These are phyloP conservation scores for Aspergillus funiculosus DNA, from an alignment of 495 filamentous ascomycete genomes.

Conservation along the genomic window DNA sequence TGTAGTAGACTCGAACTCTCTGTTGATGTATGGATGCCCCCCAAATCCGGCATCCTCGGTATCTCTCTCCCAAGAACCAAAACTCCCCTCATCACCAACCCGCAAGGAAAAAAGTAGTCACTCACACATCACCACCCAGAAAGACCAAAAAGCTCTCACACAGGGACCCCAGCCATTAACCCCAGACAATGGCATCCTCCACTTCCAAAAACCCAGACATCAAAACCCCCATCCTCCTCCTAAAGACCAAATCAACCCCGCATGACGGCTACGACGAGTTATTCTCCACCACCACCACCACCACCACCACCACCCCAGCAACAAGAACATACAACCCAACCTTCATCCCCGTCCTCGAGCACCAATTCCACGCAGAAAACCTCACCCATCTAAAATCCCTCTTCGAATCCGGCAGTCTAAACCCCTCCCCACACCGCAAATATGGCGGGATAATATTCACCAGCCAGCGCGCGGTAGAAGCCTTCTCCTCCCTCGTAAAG, in stretches of 20 bases:
- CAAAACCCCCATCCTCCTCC: constrained; percentile 54
- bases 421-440: constrained; percentile 19
- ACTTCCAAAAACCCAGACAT: too few relatives aligned
- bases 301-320: too few relatives aligned
- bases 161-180: too few relatives aligned
- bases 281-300: constrained; percentile 50
- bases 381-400: constrained; percentile 39
- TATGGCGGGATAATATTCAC: constrained; percentile 92
- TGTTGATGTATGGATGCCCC: too few relatives aligned
- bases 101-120: too few relatives aligned
- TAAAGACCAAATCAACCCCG: constrained; percentile 80
- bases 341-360: constrained; percentile 82
- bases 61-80: too few relatives aligned
- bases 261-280: constrained; percentile 73
- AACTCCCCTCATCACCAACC: too few relatives aligned
- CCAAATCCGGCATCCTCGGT: too few relatives aligned
- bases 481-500: constrained; percentile 62
- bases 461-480: constrained; percentile 89
- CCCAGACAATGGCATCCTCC: background rate
- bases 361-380: constrained; percentile 50
- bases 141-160: too few relatives aligned
- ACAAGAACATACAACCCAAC: constrained; percentile 50
- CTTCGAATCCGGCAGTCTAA: constrained; percentile 32
- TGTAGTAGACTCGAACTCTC: too few relatives aligned
- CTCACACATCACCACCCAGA: too few relatives aligned